A percentile compares a stretch with the other conserved stretches of the same genome.
Evolutionary conservation across 306 rosid species (phyloP).

Genomic region (Trifolium fragiferum): DNA sequence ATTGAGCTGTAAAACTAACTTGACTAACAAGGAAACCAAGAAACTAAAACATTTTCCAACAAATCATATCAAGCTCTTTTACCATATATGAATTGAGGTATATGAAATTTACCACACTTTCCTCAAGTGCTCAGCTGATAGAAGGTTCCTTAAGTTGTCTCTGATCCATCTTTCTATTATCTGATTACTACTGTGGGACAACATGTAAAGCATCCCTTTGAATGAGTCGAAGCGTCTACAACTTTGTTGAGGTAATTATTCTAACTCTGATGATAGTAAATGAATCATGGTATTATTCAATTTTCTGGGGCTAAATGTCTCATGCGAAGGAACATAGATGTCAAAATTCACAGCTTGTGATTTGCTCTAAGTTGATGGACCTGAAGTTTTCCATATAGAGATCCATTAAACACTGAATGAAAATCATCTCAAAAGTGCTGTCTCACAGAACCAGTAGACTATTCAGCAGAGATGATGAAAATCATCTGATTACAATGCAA

Average conservation of each 20-base stretch:
- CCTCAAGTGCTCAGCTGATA: conserved; percentile 46
- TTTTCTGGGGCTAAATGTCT: conserved; percentile 58
- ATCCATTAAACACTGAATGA: not conserved
- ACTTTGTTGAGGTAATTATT: conserved; percentile 6
- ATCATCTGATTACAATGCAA: too few species aligned
- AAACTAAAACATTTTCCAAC: not conserved
- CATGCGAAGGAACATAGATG: conserved; percentile 68
- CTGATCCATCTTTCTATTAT: conserved; percentile 45
- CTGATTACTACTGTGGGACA: conserved; percentile 47
- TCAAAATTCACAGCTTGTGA: conserved; percentile 41
- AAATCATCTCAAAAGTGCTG: too few species aligned
- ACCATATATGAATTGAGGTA: conserved; percentile 66
- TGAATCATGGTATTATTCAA: conserved; percentile 53
- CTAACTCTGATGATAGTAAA: conserved; percentile 48
- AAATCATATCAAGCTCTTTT: not conserved
- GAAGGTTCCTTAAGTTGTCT: conserved; percentile 46
- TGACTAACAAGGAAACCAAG: not conserved
- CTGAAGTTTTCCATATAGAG: conserved; percentile 39
- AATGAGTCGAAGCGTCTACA: conserved; percentile 51
- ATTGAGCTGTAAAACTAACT: too few species aligned
- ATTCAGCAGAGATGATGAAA: too few species aligned
- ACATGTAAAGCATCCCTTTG: conserved; percentile 48
- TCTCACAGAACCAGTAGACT: too few species aligned
- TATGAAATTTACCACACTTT: conserved; percentile 44
- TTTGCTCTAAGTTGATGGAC: conserved; percentile 49